Evolutionary conservation across 2,329 filamentous ascomycete genomes (phyloP), one percentile per base, ranked within the genome.

Genomic region (Coniochaeta ligniaria): DNA sequence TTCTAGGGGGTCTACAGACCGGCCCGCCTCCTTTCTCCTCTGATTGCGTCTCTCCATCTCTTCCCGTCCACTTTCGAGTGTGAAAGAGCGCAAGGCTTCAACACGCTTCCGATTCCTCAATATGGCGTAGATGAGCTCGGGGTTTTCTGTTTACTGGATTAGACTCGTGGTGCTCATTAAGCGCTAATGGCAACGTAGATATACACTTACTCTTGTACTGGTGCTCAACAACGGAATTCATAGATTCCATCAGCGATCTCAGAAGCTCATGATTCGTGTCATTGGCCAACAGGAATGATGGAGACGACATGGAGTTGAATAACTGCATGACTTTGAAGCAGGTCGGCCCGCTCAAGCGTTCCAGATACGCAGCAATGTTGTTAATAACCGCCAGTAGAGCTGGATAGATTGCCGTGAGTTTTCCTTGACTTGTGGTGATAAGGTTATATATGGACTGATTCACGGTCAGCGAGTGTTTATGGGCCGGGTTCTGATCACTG

Each of bases 311-410:
- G 36, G 91, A 95, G 5, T 87, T 85, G 71, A 96, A 96, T 0
- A 98, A 79, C 67, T 97, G 92, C 66, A 98, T 80, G 33, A 98
- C 77, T 71, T 92, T 96, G 1, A 88, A 86, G 70, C 91, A 90
- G 17, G 92, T 87, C 3, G 87, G 83, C 4, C 86, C 79, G 58
- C 89, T 91, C 12, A 98, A 77, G 24, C 89, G 85, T 69, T 95
- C 86, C 5, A 95, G 79, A 70, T 96, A 91, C 17, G 95, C 89
- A 12, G 93, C 88, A 64, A 97, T 87, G 69, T 99, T 99, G 73
- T 95, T 95, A 68, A 99, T 89, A 54, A 98, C 91, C 0, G 94
- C 92, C 52, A 99, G 77, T 3, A 99, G 80, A 1, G 95, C 92
- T 17, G 94, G 93, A 70, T 98, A 98, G 35, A 98, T 90, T 14